phyloP scores from a whole-genome alignment of 257 asterid genomes.

The Orobanche coerulescens region DNA sequence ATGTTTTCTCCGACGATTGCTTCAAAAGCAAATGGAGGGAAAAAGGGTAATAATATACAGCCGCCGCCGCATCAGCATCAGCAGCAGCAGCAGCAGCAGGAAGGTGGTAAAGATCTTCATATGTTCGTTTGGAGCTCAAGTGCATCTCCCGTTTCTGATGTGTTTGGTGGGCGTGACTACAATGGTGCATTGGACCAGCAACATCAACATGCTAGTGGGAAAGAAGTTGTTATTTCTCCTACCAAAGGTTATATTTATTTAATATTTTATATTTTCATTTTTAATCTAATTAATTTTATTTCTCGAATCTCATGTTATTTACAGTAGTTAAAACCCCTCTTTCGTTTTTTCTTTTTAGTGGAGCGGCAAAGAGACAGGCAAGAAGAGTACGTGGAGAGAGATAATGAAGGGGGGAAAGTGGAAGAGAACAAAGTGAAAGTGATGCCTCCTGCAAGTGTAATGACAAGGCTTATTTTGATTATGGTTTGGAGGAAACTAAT shows the following conservation, averaged over 20 bases:
- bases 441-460: conserved; percentile 94
- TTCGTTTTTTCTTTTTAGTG: background rate
- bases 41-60: no score
- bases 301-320: no score
- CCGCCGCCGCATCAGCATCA: no score
- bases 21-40: conserved; percentile 32
- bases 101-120: conserved; percentile 68
- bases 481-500: conserved; percentile 99
- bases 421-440: conserved; percentile 45
- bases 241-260: background rate
- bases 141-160: conserved; percentile 87
- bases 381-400: conserved; percentile 49
- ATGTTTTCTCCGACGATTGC: conserved; percentile 60
- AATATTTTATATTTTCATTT: background rate
- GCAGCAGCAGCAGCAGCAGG: conserved; percentile 28
- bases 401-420: conserved; percentile 33
- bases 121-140: conserved; percentile 98
- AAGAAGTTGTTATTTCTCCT: conserved; percentile 63
- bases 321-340: no score
- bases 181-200: conserved; percentile 57
- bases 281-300: background rate
- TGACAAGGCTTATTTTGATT: conserved; percentile 90
- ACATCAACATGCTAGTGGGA: conserved; percentile 38
- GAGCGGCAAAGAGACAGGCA: conserved; percentile 44
- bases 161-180: conserved; percentile 69